Base-by-base conservation (phyloP, 805 yeast genomes). In the Ogataea zsoltii region DNA sequence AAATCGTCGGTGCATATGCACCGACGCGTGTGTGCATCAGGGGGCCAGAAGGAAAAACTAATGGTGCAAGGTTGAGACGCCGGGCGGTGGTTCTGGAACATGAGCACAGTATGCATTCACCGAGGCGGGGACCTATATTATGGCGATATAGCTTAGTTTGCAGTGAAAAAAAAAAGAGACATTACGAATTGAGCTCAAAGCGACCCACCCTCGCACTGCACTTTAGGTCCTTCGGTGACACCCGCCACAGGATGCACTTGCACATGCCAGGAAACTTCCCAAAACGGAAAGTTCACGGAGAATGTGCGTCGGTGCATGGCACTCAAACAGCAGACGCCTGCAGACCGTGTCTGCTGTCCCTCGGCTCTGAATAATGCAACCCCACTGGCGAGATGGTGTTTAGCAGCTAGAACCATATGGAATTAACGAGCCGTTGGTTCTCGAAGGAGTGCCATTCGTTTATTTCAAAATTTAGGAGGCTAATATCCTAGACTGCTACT, bases 1-100 rank as follows among this genome's bases (percentile, higher is more conserved):
- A 37, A 33, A 26, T 37, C 40, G 40, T 37, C 40, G 21, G 40
- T 37, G 40, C 40, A 37, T 37, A 37, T 37, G 40, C 33, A 37
- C 40, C 40, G 40, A 37, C 32, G 40, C 23, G 40, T 26, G 14
- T 28, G 33, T 37, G 25, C 40, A 9, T 37, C 40, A 37, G 40
- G 40, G 40, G 32, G 25, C 23, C 3, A 5, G 14, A 23, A 16
- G 30, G 11, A n/a, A 14, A 14, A 35, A 35, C 13, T 6, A 7
- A 13, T 11, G 31, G 6, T 28, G 31, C 11, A n/a, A 28, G 31
- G 13, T 16, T 31, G 18, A 4, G 33, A n/a, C 6, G 11, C 9
- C 33, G 10, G 33, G 30, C n/a, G 26, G 14, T 21, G 25, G 37
- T 33, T 33, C 26, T 33, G 14, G 26, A 33, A 33, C 37, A 16